Conservation (phyloP, 2,329 filamentous ascomycete species). For the Exophiala sp. region DNA sequence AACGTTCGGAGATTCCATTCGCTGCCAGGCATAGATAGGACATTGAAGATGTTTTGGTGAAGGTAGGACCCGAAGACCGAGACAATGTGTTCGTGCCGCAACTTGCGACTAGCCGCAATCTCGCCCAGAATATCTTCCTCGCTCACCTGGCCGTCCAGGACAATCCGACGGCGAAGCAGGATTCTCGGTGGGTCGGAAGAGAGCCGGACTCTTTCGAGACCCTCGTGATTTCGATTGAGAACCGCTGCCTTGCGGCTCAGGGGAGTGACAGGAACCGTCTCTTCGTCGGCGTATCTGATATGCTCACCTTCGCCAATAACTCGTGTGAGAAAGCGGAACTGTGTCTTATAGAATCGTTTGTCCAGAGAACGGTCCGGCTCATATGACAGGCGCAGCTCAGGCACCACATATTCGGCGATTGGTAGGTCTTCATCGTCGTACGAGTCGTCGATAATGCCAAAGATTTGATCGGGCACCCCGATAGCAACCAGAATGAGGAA, state of each 20-base stretch:
- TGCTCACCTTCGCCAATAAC: constrained; percentile 52
- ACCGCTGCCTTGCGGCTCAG: constrained; percentile 44
- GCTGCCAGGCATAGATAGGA: constrained; percentile 39
- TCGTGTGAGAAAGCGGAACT: constrained; percentile 55
- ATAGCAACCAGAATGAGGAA: constrained; percentile 56
- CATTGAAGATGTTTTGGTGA: constrained; percentile 39
- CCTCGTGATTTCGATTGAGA: constrained; percentile 33
- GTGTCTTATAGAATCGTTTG: constrained; percentile 53
- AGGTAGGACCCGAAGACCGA: constrained; percentile 44
- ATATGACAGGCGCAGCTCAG: constrained; percentile 48
- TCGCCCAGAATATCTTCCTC: constrained; percentile 39
- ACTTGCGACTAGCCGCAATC: constrained; percentile 35
- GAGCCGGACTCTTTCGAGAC: constrained; percentile 39
- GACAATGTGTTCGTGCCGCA: constrained; percentile 41
- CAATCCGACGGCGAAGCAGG: constrained; percentile 37
- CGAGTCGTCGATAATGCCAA: constrained; percentile 55
- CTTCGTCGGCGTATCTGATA: constrained; percentile 53
- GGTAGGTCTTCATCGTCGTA: constrained; percentile 59
- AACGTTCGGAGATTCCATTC: constrained; percentile 41
- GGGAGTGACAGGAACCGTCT: constrained; percentile 54
- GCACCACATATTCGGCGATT: constrained; percentile 50
- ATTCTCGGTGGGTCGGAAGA: constrained; percentile 29
- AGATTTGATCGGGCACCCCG: constrained; percentile 58
- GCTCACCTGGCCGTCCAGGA: constrained; percentile 36
- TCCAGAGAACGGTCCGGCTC: constrained; percentile 48